Base-by-base conservation (phyloP, 2,329 filamentous ascomycete genomes). In the Fusarium tjaetaba region DNA sequence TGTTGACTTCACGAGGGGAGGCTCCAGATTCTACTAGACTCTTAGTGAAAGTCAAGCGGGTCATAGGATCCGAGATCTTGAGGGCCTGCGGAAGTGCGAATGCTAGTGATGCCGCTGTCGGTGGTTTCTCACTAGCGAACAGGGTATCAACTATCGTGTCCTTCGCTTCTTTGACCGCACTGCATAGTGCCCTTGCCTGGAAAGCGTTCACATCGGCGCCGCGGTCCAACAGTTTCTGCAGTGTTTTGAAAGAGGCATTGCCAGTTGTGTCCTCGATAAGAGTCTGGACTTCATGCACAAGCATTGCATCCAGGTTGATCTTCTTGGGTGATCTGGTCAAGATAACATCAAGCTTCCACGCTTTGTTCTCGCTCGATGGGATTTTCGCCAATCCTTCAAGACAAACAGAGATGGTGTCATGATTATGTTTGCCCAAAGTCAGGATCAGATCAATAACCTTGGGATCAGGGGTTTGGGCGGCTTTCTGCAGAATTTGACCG, bases 201-300 rank as follows among this genome's bases (percentile, higher is more conserved):
- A 85, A 83, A 3, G 84, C 82, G 70, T 90, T 89, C n/a, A 89
- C 81, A 52, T 90, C 85, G 5, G 88, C 89, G 2, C 88, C 87
- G 2, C 85, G 82, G 4, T 83, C 81, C 4, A 91, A 76, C 0
- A 91, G 82, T 2, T 83, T 79, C 61, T 84, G 83, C 39, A 90
- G 65, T 2, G 86, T 83, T 5, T 84, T 81, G 10, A 87, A 78
- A 4, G 83, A 83, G 8, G 85, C 83, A 16, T 83, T 77, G 4
- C 81, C 77, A 1, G 79, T 77, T 0, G 79, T 80, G 6, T 81
- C 80, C 61, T 84, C 80, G 15, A 87, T 77, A 7, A 87, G 75
- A 4, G 80, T 82, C 48, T 86, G 83, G 9, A 90, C 85, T 73
- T 91, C 89, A 22, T 85, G 83, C 16, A 86, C 82, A 2, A 91